Evolutionary conservation across 2,329 filamentous ascomycete genomes (phyloP).

Genomic region (Myrmaecium sp.): DNA sequence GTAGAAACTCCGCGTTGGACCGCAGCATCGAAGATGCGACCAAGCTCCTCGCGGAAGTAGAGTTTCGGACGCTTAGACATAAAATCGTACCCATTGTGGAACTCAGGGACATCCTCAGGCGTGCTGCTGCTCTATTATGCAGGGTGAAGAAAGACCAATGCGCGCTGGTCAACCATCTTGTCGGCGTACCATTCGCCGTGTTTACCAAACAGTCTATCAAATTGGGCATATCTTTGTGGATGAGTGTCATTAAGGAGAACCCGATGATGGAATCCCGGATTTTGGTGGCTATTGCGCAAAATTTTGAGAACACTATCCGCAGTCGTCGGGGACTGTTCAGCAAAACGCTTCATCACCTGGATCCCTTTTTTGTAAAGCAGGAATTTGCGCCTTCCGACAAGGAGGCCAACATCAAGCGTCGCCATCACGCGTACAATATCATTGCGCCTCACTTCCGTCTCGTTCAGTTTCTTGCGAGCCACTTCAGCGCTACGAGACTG

Average conservation of each 20-base stretch:
- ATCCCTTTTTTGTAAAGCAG: constrained; percentile 80
- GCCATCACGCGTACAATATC: constrained; percentile 64
- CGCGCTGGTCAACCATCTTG: constrained; percentile 69
- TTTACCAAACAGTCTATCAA: constrained; percentile 95
- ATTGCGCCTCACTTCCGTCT: constrained; percentile 75
- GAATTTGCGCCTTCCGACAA: constrained; percentile 89
- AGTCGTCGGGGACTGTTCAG: constrained; percentile 70
- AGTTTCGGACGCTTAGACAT: constrained; percentile 50
- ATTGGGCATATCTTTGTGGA: constrained; percentile 86
- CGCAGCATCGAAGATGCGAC: constrained; percentile 35
- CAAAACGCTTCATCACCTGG: constrained; percentile 36
- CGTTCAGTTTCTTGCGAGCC: constrained; percentile 78
- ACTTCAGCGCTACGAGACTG: constrained; percentile 85
- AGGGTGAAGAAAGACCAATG: constrained; percentile 58
- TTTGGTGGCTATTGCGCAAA: constrained; percentile 69
- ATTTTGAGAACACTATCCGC: constrained; percentile 76
- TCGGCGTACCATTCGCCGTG: constrained; percentile 79
- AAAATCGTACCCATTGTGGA: constrained; percentile 56
- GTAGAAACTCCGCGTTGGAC: constrained; percentile 8
- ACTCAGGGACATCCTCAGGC: constrained; percentile 63
- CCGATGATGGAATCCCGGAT: constrained; percentile 74
- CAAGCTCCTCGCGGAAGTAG: constrained; percentile 51
- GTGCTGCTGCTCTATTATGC: constrained; percentile 75
- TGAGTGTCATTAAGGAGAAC: constrained; percentile 94
- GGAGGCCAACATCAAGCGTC: constrained; percentile 52